Base-by-base conservation (phyloP, 2,329 filamentous ascomycete species). In the Mariannaea sp. region DNA sequence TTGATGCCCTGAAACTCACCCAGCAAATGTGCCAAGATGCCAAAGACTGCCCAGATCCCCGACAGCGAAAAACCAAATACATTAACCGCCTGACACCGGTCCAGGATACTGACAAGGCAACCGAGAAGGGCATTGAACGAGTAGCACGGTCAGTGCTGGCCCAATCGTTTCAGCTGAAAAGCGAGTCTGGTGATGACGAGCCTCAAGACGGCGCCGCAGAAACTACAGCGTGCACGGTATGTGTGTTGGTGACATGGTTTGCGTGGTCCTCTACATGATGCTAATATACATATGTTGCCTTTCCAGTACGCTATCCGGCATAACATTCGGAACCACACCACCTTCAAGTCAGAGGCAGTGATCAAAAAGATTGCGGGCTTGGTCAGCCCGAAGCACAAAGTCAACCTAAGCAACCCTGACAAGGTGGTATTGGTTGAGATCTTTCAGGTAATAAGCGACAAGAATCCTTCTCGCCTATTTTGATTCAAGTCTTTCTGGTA, bases 301-400 rank as follows among this genome's bases (percentile, higher is more conserved):
- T 22, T 42, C 9, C 56, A 93, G 89, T 94, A 91, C 72, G 90
- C 89, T n/a, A 92, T 95, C 61, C 84, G 90, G 38, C 84, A 87
- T n/a, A 88, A 83, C 12, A 83, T 90, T 56, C 85, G 90, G 49
- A 90, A 89, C 65, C 86, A 92, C 71, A 86, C 78, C 61, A 78
- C 79, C 3, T 77, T 93, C 56, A 87, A 82, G 61, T 82, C 89
- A 53, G 82, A 86, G 58, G 77, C 76, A 14, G 78, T 93, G 42
- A 93, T 94, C 70, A 83, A 87, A 65, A 82, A 81, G 58, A 80
- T 93, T 58, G 90, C 89, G 4, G 75, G 77, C 32, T 73, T 86
- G 24, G 82, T 92, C 56, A 84, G 85, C 43, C 74, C 79, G 8
- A 79, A 79, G 32, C 90, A 94, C 72, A 88, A 86, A 65, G 90